Percentiles rank a stretch among this genome's conserved stretches.
phyloP scores from a whole-genome alignment of 2,329 filamentous ascomycete genomes.

The Thielaviopsis euricoi region DNA sequence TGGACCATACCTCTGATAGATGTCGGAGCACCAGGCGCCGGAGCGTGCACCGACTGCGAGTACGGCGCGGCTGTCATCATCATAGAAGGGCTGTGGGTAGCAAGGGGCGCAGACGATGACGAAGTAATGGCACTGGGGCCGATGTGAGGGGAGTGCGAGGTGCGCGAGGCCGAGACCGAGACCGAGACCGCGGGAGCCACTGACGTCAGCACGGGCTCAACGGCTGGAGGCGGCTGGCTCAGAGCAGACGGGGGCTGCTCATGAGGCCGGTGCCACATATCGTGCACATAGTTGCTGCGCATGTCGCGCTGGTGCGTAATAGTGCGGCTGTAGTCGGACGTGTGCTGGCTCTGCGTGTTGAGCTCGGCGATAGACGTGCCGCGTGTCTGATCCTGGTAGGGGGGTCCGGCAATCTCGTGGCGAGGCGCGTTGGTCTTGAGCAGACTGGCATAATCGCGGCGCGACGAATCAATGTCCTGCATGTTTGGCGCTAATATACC shows the following conservation, averaged over 20 bases:
- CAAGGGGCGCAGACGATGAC: conserved; percentile 18
- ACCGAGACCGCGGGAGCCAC: conserved; percentile 15
- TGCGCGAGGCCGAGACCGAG: conserved; percentile 33
- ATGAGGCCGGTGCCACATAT: conserved; percentile 68
- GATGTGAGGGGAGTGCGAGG: conserved; percentile 41
- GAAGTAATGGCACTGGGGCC: conserved; percentile 31
- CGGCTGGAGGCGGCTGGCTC: conserved; percentile 26
- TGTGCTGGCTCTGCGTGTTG: conserved; percentile 69
- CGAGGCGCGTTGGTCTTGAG: conserved; percentile 54
- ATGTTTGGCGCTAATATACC: conserved; percentile 48
- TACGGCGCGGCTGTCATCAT: conserved; percentile 52
- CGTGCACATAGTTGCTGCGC: conserved; percentile 64
- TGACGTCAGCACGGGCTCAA: conserved; percentile 14
- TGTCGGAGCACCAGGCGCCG: conserved; percentile 55
- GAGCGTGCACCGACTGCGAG: conserved; percentile 53
- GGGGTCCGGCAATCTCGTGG: conserved; percentile 73
- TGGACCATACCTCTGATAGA: conserved; percentile 54
- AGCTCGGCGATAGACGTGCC: conserved; percentile 63
- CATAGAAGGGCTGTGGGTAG: conserved; percentile 47
- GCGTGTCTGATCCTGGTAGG: conserved; percentile 77
- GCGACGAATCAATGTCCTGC: conserved; percentile 25
- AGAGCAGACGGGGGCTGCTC: conserved; percentile 46
- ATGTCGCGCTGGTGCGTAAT: conserved; percentile 66
- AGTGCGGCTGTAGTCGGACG: conserved; percentile 78
- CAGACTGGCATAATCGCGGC: conserved; percentile 63